Evolutionary conservation across 768 basidiomycete genomes (phyloP).

Genomic region (Mycena haematopus): DNA sequence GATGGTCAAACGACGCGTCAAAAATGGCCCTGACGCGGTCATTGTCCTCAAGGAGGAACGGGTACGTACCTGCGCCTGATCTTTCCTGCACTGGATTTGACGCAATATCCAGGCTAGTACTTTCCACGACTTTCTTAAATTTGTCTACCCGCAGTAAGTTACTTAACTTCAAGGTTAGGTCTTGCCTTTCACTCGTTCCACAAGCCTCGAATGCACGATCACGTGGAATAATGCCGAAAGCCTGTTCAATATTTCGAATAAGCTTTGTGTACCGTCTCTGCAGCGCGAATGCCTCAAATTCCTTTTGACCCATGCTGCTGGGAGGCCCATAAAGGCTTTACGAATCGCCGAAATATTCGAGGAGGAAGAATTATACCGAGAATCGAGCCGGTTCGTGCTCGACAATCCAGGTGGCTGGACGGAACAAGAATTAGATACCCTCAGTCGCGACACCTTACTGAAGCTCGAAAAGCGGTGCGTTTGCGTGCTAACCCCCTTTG

Average conservation of each 20-base stretch:
- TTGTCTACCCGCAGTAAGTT: slow-evolving; percentile 89
- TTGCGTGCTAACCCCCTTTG: background rate
- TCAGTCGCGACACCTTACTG: slow-evolving; percentile 81
- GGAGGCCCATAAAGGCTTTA: slow-evolving; percentile 91
- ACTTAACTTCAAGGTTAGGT: slow-evolving; percentile 13
- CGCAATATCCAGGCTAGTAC: slow-evolving; percentile 62
- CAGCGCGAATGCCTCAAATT: slow-evolving; percentile 86
- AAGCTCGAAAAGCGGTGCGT: slow-evolving; percentile 86
- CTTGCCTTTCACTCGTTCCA: slow-evolving; percentile 8
- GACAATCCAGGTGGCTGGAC: slow-evolving; percentile 91
- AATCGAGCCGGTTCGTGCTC: slow-evolving; percentile 89
- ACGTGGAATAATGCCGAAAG: slow-evolving; percentile 96
- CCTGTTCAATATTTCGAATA: slow-evolving; percentile 89
- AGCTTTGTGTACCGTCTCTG: slow-evolving; percentile 82
- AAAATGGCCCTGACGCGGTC: slow-evolving; percentile 75
- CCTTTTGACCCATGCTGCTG: slow-evolving; percentile 90
- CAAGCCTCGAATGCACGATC: slow-evolving; percentile 87
- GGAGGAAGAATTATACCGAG: slow-evolving; percentile 89
- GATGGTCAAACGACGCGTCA: slow-evolving; percentile 49
- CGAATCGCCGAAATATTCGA: slow-evolving; percentile 90
- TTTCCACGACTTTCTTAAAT: slow-evolving; percentile 94
- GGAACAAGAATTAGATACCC: slow-evolving; percentile 80
- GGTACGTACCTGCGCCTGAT: slow-evolving; percentile 44
- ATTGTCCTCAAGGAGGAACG: slow-evolving; percentile 92
- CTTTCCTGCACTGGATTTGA: background rate